Evolutionary conservation across 768 basidiomycete species (phyloP), one percentile per base, ranked within the genome.

Genomic region (Daedaleopsis sinensis): DNA sequence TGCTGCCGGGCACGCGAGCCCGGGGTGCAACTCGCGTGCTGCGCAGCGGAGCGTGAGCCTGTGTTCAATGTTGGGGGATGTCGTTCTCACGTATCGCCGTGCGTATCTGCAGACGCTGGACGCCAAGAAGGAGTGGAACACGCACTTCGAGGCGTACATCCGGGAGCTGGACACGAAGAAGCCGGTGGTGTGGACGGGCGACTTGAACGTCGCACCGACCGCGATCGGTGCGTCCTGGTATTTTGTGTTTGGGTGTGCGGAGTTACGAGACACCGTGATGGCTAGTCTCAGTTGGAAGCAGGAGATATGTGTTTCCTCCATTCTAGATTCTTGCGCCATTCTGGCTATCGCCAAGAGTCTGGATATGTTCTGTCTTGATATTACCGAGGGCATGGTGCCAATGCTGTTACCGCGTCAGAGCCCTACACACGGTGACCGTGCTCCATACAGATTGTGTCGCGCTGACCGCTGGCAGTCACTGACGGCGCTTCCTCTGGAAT

Each of bases 171-270:
- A 94, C 73, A 82, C 78, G 63, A 84, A 81, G 68, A 96, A 95
- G 67, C 87, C 93, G 3, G 89, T 96, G 11, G 89, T 96, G 57
- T 95, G 94, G 94, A 80, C 82, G 12, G 94, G 94, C 8, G 94
- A 96, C 73, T 69, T 95, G 58, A 96, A 96, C 62, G 91, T 93
- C 46, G 91, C 93, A 5, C 91, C 91, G 2, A 91, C 91, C 0
- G 86, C 80, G 51, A 77, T 82, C 55, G 91, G 91, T 89, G 47
- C 39, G 49, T 42, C 27, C 27, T 32, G 27, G 4, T 3, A 32
- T 3, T 32, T 7, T 32, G 27, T 32, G 27, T 32, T 32, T 32
- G 27, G 7, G 27, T 32, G 27, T 7, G 27, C 7, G 27, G 27
- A 32, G 27, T 7, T 32, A 32, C 27, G 27, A 32, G 27, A 32